These are phyloP conservation scores for Sphaerulina vaccinii DNA, from an alignment of 2,329 filamentous ascomycete genomes.

Conservation along the genomic window DNA sequence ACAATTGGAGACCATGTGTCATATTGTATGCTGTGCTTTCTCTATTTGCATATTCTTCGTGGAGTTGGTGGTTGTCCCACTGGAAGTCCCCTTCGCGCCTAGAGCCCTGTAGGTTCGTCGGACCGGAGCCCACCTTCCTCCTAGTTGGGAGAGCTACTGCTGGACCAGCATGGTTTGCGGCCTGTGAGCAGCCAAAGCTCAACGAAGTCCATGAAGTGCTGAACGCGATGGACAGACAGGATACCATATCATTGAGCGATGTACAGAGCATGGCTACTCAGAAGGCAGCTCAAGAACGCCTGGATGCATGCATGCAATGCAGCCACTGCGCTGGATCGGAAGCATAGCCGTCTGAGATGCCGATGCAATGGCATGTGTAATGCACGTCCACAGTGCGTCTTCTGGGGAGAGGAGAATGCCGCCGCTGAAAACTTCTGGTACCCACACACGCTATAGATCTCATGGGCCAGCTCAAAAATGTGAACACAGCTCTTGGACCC, in stretches of 20 bases:
- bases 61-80: conserved; percentile 6
- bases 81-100: conserved; percentile 13
- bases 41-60: background rate
- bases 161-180: background rate
- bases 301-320: background rate
- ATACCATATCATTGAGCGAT: no score
- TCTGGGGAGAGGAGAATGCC: background rate
- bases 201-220: conserved; percentile 2
- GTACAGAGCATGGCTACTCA: no score
- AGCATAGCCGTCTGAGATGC: background rate
- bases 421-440: background rate
- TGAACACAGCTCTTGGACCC: conserved; percentile 8
- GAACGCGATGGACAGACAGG: background rate
- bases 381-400: no score
- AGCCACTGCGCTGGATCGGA: background rate
- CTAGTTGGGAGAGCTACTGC: conserved; percentile 23
- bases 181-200: conserved; percentile 9
- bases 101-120: conserved; percentile 22
- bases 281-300: no score
- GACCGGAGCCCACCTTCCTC: conserved; percentile 24
- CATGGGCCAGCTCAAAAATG: conserved; percentile 4
- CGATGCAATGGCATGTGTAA: background rate
- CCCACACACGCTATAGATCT: background rate
- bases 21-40: conserved; percentile 1
- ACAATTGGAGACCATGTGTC: conserved; percentile 1